Conservation (phyloP, 1,139 yeast genomes). For the Diutina scorzettiae region DNA sequence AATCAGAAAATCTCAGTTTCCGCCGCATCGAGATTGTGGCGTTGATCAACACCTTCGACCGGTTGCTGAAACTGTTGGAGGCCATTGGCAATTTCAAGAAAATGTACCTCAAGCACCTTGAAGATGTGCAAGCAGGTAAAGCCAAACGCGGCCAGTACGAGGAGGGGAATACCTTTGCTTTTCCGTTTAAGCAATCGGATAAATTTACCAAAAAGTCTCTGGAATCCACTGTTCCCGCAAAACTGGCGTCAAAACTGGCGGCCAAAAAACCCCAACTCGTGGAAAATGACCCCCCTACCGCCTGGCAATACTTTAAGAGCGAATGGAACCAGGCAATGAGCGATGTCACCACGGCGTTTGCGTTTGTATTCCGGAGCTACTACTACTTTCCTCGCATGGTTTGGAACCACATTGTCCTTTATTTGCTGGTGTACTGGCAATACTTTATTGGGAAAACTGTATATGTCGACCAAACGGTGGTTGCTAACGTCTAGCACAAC, state of each 20-base stretch:
- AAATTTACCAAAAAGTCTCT: too few species aligned
- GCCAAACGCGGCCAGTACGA: slow-evolving; percentile 35
- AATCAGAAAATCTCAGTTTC: slow-evolving; percentile 39
- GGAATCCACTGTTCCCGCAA: too few species aligned
- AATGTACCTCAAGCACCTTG: slow-evolving; percentile 35
- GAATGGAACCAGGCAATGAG: slow-evolving; percentile 42
- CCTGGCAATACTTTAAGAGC: slow-evolving; percentile 16
- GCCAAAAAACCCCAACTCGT: slow-evolving; percentile 7
- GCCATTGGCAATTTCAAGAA: slow-evolving; percentile 62
- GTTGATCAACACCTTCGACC: slow-evolving; percentile 80
- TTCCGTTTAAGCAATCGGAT: slow-evolving; percentile 22
- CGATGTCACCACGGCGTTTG: slow-evolving; percentile 51
- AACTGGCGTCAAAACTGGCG: neutral
- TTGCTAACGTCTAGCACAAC: too few species aligned
- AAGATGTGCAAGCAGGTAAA: slow-evolving; percentile 27
- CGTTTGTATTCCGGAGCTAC: slow-evolving; percentile 59
- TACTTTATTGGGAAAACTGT: slow-evolving; percentile 44
- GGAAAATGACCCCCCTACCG: neutral
- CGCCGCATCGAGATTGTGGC: slow-evolving; percentile 86
- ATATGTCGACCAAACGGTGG: slow-evolving; percentile 8
- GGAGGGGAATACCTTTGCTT: slow-evolving; percentile 20
- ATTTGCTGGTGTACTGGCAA: slow-evolving; percentile 57
- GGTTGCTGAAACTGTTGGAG: slow-evolving; percentile 73
- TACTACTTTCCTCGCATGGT: slow-evolving; percentile 54
- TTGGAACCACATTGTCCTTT: slow-evolving; percentile 36